These are phyloP conservation scores for Coelastrella sp. DNA, from an alignment of 139 green algal species.

Conservation along the genomic window DNA sequence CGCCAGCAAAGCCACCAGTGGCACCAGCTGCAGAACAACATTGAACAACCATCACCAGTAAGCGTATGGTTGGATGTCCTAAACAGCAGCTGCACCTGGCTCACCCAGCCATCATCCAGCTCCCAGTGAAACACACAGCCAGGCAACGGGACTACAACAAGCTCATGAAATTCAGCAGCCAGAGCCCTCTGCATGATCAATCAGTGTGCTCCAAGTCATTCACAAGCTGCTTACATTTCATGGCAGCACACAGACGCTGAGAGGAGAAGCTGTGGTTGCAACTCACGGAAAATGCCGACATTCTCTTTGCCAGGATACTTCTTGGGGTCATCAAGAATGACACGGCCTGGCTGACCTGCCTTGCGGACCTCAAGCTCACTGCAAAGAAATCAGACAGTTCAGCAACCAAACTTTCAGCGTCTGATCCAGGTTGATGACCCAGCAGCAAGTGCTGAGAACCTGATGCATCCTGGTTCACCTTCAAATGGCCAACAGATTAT, in stretches of 20 bases:
- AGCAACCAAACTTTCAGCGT: background rate
- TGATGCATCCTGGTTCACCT: too few relatives aligned
- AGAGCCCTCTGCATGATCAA: too few relatives aligned
- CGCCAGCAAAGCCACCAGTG: slow-evolving; percentile 88
- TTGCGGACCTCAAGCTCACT: slow-evolving; percentile 59
- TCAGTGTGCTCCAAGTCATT: too few relatives aligned
- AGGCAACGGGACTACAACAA: background rate
- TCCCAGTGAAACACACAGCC: background rate
- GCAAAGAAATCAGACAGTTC: background rate
- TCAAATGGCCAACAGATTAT: too few relatives aligned
- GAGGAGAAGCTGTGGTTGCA: background rate
- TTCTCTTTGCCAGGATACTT: slow-evolving; percentile 81
- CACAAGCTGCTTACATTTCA: background rate
- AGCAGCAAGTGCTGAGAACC: too few relatives aligned
- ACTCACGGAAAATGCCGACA: slow-evolving; percentile 55
- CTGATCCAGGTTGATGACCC: too few relatives aligned
- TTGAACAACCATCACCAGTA: background rate
- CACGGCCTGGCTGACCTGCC: slow-evolving; percentile 54
- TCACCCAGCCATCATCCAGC: too few relatives aligned
- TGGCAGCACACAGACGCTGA: background rate
- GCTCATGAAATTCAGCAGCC: too few relatives aligned
- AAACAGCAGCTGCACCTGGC: too few relatives aligned
- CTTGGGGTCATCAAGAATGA: slow-evolving; percentile 72
- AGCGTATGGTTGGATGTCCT: too few relatives aligned
- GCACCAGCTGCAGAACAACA: slow-evolving; percentile 58